A percentile compares a stretch with the other conserved stretches of the same genome.
These are phyloP conservation scores for Larix kaempferi DNA, from an alignment of 75 land plant species.

Conservation along the genomic window DNA sequence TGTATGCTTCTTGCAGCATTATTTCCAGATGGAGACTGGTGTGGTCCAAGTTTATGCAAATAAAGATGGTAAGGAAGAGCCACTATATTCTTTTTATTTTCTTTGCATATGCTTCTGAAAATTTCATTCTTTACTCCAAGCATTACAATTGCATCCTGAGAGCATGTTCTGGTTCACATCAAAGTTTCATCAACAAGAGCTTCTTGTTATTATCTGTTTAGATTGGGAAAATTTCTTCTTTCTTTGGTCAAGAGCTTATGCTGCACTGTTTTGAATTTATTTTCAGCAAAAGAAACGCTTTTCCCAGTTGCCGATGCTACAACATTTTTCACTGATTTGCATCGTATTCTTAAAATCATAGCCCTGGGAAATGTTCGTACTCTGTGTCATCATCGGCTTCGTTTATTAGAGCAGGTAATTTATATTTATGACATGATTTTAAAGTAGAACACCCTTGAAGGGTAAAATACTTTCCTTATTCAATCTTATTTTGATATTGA, in stretches of 20 bases:
- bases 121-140: background rate
- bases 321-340: conserved; percentile 94
- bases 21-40: conserved; percentile 87
- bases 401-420: conserved; percentile 80
- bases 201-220: conserved; percentile 1
- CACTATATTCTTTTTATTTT: conserved; percentile 8
- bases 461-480: background rate
- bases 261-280: conserved; percentile 1
- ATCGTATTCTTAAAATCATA: conserved; percentile 70
- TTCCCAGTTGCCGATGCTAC: conserved; percentile 92
- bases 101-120: background rate
- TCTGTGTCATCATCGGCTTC: conserved; percentile 79
- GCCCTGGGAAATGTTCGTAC: conserved; percentile 91
- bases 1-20: conserved; percentile 57
- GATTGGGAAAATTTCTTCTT: background rate
- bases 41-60: conserved; percentile 82
- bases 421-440: background rate
- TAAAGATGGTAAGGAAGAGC: conserved; percentile 55
- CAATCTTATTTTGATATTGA: background rate
- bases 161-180: too few relatives aligned
- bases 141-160: too few relatives aligned
- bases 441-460: conserved; percentile 4
- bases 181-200: too few relatives aligned
- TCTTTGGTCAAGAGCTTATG: background rate
- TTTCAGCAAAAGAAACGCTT: conserved; percentile 64